Percentiles rank a stretch among this genome's conserved stretches.
These are phyloP conservation scores for Pythium phragmitis DNA, from an alignment of 352 stramenopile genomes.

Conservation along the genomic window DNA sequence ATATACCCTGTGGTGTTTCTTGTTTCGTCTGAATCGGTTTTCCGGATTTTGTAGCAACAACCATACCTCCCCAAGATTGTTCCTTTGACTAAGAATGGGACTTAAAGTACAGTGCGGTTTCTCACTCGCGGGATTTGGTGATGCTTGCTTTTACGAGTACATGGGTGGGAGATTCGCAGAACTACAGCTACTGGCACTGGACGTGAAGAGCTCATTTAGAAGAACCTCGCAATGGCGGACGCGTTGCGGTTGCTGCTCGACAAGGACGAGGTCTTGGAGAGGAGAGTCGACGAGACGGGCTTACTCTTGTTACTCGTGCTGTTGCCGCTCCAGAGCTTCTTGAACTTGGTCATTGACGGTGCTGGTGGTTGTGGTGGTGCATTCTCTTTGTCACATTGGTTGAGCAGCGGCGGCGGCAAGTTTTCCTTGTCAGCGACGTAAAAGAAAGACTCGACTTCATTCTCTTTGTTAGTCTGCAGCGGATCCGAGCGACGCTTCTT, in stretches of 20 bases:
- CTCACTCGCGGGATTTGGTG: neutral
- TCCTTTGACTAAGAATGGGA: too few species aligned
- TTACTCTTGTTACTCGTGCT: conserved; percentile 4
- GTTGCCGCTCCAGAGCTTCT: conserved; percentile 28
- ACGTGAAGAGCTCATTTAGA: conserved; percentile 9
- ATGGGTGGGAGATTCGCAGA: neutral
- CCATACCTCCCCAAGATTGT: too few species aligned
- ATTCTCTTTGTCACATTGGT: conserved; percentile 26
- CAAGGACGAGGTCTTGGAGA: conserved; percentile 8
- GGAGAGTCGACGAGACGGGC: neutral
- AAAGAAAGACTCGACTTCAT: conserved; percentile 43
- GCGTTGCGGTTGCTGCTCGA: conserved; percentile 13
- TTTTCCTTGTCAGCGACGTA: conserved; percentile 31
- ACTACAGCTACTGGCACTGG: neutral
- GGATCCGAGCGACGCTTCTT: conserved; percentile 27
- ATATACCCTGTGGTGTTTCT: too few species aligned
- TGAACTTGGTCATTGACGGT: conserved; percentile 22
- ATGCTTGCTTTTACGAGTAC: neutral
- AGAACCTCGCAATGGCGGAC: conserved; percentile 30
- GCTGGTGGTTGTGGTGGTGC: neutral
- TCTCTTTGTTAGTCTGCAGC: conserved; percentile 29
- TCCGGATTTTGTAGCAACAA: too few species aligned
- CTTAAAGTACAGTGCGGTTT: conserved; percentile 12
- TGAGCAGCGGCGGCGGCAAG: neutral
- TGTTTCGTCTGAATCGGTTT: too few species aligned